Base-by-base conservation (phyloP, 805 yeast species). In the Candida oleophila region DNA sequence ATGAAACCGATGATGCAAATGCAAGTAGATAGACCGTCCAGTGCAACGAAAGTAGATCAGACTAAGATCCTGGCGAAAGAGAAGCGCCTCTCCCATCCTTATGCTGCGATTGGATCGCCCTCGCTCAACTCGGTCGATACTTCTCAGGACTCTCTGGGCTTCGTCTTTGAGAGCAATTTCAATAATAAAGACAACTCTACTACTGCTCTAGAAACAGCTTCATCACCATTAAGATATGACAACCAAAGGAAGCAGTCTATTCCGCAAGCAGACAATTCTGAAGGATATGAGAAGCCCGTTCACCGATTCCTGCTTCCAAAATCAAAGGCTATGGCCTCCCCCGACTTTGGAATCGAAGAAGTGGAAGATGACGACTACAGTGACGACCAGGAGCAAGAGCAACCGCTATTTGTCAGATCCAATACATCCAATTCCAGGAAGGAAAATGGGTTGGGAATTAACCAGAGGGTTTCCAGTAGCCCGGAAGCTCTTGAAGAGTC, bases 1-100 rank as follows among this genome's bases (percentile, higher is more conserved):
- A 47, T 60, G 58, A 72, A 72, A 48, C 74, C 73, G 5, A 71
- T 72, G 76, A 63, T 57, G 45, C 65, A 66, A 4, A 57, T 70
- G 67, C 61, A 54, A 32, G 62, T 58, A n/a, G 68, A 65, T 47
- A 47, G 60, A 32, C 49, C 59, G 20, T 18, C 44, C 11, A 33
- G 37, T 15, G 25, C 3, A 5, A 39, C 42, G 34, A 16, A 25
- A 12, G 34, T 22, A 3, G 42, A 39, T 15, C 42, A 38, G 16
- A 18, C 42, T 25, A 28, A 39, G 33, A n/a, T n/a, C n/a, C n/a
- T n/a, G n/a, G n/a, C n/a, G n/a, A n/a, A 28, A 39, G 4, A 36
- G 16, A 19, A 41, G 37, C 43, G 43, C 15, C 20, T 18, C 11
- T 28, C 37, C 12, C 43, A 41, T 12, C 41, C 41, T 18, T 38